phyloP scores from a whole-genome alignment of 2,329 filamentous ascomycete species.

The Colletotrichum plurivorum region DNA sequence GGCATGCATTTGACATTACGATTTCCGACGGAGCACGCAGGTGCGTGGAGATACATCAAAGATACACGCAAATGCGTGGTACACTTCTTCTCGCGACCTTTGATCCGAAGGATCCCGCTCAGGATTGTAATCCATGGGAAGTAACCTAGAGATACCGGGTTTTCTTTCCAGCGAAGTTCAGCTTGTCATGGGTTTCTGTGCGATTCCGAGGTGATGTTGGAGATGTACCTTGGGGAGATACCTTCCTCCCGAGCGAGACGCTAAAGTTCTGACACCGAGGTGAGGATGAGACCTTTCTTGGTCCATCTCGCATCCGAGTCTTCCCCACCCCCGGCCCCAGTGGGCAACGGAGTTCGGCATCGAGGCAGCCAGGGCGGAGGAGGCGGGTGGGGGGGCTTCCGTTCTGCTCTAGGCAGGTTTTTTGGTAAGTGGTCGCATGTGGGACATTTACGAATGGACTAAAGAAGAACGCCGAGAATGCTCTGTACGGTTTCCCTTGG shows the following conservation, averaged over 20 bases:
- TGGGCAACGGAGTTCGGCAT: background rate
- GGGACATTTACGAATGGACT: too few species aligned
- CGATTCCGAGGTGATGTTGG: background rate
- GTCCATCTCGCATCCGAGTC: background rate
- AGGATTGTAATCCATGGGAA: background rate
- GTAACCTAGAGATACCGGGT: too few species aligned
- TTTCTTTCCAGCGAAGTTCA: background rate
- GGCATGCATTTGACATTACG: background rate
- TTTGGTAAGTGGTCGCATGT: too few species aligned
- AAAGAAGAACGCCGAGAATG: too few species aligned
- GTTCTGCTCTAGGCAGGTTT: too few species aligned
- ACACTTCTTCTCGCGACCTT: background rate
- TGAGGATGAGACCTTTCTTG: background rate
- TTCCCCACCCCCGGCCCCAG: background rate
- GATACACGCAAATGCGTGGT: slow-evolving; percentile 10
- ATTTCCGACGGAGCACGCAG: background rate
- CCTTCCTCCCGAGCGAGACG: background rate
- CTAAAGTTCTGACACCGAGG: slow-evolving; percentile 35
- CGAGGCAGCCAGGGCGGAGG: background rate
- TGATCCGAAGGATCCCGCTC: background rate
- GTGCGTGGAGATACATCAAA: background rate
- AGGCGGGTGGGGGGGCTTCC: background rate
- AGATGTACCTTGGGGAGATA: background rate
- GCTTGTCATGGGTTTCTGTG: background rate
- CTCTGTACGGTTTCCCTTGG: too few species aligned